These are phyloP conservation scores for Draba incana DNA, from an alignment of 345 rosid genomes.

Conservation along the genomic window DNA sequence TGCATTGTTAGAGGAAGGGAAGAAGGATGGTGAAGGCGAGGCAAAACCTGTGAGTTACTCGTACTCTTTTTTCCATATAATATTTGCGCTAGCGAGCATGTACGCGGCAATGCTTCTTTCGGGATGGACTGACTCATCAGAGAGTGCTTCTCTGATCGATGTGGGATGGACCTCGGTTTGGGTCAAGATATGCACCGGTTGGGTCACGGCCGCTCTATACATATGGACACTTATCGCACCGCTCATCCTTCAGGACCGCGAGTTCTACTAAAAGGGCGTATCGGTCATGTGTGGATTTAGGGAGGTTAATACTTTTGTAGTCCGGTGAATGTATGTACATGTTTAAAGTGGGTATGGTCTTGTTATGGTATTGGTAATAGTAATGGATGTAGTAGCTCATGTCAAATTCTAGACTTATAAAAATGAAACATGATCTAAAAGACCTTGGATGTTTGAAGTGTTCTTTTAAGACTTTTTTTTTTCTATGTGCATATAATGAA, in stretches of 20 bases:
- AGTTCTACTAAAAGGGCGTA: constrained; percentile 51
- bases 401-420: constrained; percentile 25
- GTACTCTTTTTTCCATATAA: constrained; percentile 87
- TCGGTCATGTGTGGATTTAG: background rate
- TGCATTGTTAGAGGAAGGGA: constrained; percentile 74
- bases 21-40: constrained; percentile 58
- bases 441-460: constrained; percentile 8
- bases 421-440: background rate
- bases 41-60: constrained; percentile 80
- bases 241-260: constrained; percentile 62
- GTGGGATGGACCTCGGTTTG: constrained; percentile 99
- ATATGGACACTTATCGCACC: constrained; percentile 83
- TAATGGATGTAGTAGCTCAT: constrained; percentile 13
- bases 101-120: constrained; percentile 97
- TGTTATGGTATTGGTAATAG: constrained; percentile 15
- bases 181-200: constrained; percentile 89
- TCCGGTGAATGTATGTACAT: constrained; percentile 20
- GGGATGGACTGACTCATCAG: constrained; percentile 84
- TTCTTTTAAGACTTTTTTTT: background rate
- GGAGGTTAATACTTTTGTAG: background rate
- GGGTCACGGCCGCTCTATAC: constrained; percentile 80
- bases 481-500: background rate
- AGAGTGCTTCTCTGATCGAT: constrained; percentile 73
- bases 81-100: constrained; percentile 96
- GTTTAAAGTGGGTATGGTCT: constrained; percentile 21